Base-by-base conservation (phyloP, 2,329 filamentous ascomycete genomes). In the Fusarium liriodendri region DNA sequence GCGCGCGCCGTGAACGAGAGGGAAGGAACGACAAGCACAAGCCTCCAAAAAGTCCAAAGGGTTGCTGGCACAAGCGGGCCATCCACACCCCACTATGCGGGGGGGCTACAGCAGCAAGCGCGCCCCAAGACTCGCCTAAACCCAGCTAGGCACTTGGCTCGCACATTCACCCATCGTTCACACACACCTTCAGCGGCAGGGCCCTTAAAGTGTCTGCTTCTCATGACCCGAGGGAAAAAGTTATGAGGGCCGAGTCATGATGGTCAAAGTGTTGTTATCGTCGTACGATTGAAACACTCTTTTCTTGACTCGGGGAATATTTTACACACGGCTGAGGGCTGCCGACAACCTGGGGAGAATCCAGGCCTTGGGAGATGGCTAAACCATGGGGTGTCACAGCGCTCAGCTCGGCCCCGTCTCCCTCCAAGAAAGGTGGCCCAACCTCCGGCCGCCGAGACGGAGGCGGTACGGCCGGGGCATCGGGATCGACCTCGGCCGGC, bases 81-180 rank as follows among this genome's bases (percentile, higher is more conserved):
- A 47, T 47, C 8, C 42, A 25, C 63, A 71, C 71, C 71, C 71
- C 71, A 73, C 71, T 57, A 69, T 74, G 71, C 71, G 71, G 71
- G 67, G 71, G 54, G 47, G 29, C 64, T 65, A 40, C 71, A 73
- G 64, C 64, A 73, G 25, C 55, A 69, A 68, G 61, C 60, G 59
- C 32, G 50, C 63, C 58, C 58, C 55, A 67, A 62, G 67, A 40
- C 59, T 57, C 70, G 37, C 61, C 71, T 71, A 74, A 71, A 65
- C 71, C 71, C 58, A 74, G 71, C 42, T 47, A 37, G 71, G 64
- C 60, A 73, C 67, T 62, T 74, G 57, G 40, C 63, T 71, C 27
- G 67, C 71, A 68, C 59, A 50, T 60, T 74, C 71, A 68, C 25
- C 73, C 73, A 37, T 25, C 20, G 20, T 4, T 47, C 59, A 20